A percentile compares a stretch with the other conserved stretches of the same genome.
These are phyloP conservation scores for Hyphodiscus sp. DNA, from an alignment of 2,329 filamentous ascomycete species.

Conservation along the genomic window DNA sequence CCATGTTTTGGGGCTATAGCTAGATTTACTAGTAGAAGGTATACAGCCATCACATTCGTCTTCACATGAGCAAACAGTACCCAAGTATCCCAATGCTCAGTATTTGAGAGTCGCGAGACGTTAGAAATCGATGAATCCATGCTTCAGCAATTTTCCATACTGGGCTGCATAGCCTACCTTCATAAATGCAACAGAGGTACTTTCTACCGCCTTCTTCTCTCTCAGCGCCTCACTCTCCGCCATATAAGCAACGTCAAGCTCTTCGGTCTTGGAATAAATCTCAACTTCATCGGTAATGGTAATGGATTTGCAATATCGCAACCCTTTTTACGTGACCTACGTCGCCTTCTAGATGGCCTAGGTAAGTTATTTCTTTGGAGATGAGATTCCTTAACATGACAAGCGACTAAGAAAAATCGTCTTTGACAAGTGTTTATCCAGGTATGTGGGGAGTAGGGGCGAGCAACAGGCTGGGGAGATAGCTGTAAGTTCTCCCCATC, in stretches of 20 bases:
- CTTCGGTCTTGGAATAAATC: conserved; percentile 57
- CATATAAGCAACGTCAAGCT: conserved; percentile 58
- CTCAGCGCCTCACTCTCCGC: no score
- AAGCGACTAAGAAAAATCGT: no score
- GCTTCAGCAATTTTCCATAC: not conserved
- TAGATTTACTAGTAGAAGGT: not conserved
- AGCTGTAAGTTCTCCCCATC: no score
- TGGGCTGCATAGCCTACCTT: conserved; percentile 2
- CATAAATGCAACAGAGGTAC: not conserved
- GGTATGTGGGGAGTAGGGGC: no score
- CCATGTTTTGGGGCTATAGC: not conserved
- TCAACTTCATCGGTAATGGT: conserved; percentile 53
- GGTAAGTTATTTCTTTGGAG: no score
- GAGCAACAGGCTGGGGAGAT: no score
- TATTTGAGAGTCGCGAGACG: no score
- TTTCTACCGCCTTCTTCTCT: no score
- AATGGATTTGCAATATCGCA: conserved; percentile 64
- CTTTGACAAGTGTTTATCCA: no score
- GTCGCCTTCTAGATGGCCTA: conserved; percentile 33
- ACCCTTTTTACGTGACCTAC: conserved; percentile 68
- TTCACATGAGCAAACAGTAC: not conserved
- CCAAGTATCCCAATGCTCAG: no score
- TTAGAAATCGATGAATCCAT: not conserved
- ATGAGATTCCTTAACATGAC: no score
- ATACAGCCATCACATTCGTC: not conserved